Evolutionary conservation across 2,329 filamentous ascomycete species (phyloP).

Genomic region (Alternaria postmessia): DNA sequence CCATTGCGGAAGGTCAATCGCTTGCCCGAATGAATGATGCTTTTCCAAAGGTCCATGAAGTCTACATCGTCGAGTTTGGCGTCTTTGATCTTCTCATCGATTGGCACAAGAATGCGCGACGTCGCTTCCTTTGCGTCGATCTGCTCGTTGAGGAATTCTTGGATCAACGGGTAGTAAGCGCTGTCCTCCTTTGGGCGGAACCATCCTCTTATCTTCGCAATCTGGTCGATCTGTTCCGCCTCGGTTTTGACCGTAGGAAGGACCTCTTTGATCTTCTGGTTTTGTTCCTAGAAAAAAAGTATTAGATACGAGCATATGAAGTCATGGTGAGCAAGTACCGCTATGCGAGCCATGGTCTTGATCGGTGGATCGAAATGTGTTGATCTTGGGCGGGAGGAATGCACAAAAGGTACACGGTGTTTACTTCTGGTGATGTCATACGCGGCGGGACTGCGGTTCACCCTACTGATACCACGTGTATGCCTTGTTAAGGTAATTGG

Average conservation of each 20-base stretch:
- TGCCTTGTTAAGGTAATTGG: constrained; percentile 7
- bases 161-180: constrained; percentile 31
- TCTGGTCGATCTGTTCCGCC: constrained; percentile 37
- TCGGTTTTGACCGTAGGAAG: constrained; percentile 25
- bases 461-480: constrained; percentile 10
- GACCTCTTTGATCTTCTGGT: constrained; percentile 26
- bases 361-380: neutral
- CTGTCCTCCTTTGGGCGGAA: constrained; percentile 37
- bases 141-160: constrained; percentile 31
- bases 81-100: constrained; percentile 36
- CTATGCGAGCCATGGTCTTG: constrained; percentile 15
- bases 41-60: constrained; percentile 41
- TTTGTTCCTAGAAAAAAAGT: constrained; percentile 22
- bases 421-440: constrained; percentile 15
- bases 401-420: constrained; percentile 3
- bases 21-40: constrained; percentile 42
- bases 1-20: constrained; percentile 27
- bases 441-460: neutral
- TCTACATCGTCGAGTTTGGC: constrained; percentile 27
- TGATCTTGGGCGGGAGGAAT: neutral
- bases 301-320: constrained; percentile 7
- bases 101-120: constrained; percentile 30
- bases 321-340: constrained; percentile 8
- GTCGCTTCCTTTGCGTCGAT: constrained; percentile 24
- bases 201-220: constrained; percentile 42